Conservation (phyloP, 2,329 filamentous ascomycete species). For the Xylariaceae sp. region DNA sequence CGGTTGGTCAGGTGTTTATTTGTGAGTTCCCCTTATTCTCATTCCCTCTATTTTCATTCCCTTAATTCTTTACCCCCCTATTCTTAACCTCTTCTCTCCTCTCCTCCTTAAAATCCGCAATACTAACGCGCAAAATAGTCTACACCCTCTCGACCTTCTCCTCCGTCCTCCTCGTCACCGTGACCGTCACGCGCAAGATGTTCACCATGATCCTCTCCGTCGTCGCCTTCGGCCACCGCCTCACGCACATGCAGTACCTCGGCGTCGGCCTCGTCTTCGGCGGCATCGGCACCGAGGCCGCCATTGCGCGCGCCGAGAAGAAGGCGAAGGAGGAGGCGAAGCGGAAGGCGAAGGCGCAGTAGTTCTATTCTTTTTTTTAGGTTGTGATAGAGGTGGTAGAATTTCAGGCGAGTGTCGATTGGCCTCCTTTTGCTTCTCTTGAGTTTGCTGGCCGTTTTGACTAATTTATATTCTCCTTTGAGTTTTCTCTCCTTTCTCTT, state of each 20-base stretch:
- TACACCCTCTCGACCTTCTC: constrained; percentile 92
- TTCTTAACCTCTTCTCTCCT: background rate
- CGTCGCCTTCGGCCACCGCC: constrained; percentile 83
- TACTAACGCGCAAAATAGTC: constrained; percentile 42
- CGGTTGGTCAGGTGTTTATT: constrained; percentile 93
- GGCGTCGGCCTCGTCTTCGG: constrained; percentile 92
- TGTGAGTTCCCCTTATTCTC: constrained; percentile 46
- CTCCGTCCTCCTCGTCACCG: constrained; percentile 85
- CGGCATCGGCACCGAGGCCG: constrained; percentile 85
- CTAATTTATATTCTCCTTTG: too few species aligned
- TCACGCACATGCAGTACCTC: constrained; percentile 86
- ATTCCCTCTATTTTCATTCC: background rate
- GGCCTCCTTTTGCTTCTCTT: too few species aligned
- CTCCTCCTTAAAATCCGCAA: too few species aligned
- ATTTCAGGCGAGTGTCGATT: background rate
- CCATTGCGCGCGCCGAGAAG: constrained; percentile 77
- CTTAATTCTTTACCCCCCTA: background rate
- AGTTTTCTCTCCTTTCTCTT: too few species aligned
- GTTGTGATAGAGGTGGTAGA: background rate
- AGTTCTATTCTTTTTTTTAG: background rate
- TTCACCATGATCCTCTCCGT: constrained; percentile 97
- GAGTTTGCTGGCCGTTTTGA: too few species aligned
- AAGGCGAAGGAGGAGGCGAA: constrained; percentile 50
- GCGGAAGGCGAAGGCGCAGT: constrained; percentile 30
- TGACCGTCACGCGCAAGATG: constrained; percentile 98